phyloP scores from a whole-genome alignment of 164 flowering plant species.

The Cinnamomum micranthum region DNA sequence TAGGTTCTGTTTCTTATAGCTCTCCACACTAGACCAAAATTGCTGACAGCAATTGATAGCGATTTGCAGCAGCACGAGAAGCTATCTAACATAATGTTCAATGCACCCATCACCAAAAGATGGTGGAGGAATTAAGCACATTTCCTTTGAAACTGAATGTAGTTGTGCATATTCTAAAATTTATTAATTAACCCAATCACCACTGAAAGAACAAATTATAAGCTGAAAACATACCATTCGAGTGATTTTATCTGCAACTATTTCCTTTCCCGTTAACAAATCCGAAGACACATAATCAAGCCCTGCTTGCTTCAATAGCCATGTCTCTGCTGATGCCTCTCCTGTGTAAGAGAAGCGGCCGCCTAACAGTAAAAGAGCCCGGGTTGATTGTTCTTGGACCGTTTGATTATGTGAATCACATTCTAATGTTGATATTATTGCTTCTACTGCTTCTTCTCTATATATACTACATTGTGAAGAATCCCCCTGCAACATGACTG shows the following conservation, averaged over 20 bases:
- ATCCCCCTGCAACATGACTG: conserved; percentile 60
- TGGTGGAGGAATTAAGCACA: neutral
- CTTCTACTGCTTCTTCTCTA: conserved; percentile 65
- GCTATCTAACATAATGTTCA: neutral
- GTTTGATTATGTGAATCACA: conserved; percentile 23
- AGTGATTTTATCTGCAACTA: conserved; percentile 6
- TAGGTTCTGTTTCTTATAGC: neutral
- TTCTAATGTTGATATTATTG: conserved; percentile 37
- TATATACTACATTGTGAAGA: conserved; percentile 39
- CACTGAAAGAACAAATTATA: neutral
- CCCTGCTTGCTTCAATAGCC: conserved; percentile 60
- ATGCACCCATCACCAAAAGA: neutral
- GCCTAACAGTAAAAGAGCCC: conserved; percentile 52
- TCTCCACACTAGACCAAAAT: neutral
- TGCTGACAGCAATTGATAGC: neutral
- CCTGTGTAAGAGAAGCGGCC: conserved; percentile 45
- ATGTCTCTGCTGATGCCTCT: conserved; percentile 37
- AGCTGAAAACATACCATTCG: conserved; percentile 23
- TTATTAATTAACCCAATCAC: neutral
- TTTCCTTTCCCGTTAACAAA: conserved; percentile 22
- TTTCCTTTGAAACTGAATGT: neutral
- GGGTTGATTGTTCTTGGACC: conserved; percentile 49
- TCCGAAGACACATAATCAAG: conserved; percentile 22
- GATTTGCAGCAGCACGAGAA: neutral
- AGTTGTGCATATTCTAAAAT: neutral